These are phyloP conservation scores for Platismatia glauca DNA, from an alignment of 495 filamentous ascomycete genomes.

Conservation along the genomic window DNA sequence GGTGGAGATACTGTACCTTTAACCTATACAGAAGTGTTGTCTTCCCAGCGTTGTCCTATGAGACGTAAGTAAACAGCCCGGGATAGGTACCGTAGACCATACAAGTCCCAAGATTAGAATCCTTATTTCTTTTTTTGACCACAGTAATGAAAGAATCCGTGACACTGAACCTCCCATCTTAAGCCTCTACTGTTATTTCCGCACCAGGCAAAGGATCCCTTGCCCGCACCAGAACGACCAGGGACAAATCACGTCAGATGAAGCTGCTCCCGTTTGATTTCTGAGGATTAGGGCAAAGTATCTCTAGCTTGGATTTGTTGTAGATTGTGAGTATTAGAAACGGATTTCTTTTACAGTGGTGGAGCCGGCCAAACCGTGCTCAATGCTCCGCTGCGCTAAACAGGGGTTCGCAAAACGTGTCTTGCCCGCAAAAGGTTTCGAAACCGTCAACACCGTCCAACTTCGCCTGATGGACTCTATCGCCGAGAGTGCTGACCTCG, in stretches of 20 bases:
- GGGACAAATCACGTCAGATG: background rate
- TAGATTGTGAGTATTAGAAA: no score
- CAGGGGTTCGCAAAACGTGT: no score
- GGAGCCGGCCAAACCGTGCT: no score
- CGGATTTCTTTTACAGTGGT: no score
- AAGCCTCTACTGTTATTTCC: background rate
- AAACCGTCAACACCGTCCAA: no score
- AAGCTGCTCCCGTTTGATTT: no score
- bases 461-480: background rate
- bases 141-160: constrained; percentile 65
- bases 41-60: constrained; percentile 94
- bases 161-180: constrained; percentile 76
- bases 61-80: constrained; percentile 23
- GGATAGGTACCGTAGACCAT: constrained; percentile 18
- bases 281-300: no score
- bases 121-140: constrained; percentile 92
- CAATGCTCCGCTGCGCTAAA: no score
- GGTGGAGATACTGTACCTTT: constrained; percentile 52
- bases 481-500: background rate
- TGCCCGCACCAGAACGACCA: background rate
- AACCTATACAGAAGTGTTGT: constrained; percentile 93
- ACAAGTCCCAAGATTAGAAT: constrained; percentile 95
- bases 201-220: background rate
- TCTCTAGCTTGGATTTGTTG: no score
- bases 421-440: no score